Percentiles rank a stretch among this genome's conserved stretches.
Conservation (phyloP, 495 filamentous ascomycete species). For the Talaromyces nanjingensis region DNA sequence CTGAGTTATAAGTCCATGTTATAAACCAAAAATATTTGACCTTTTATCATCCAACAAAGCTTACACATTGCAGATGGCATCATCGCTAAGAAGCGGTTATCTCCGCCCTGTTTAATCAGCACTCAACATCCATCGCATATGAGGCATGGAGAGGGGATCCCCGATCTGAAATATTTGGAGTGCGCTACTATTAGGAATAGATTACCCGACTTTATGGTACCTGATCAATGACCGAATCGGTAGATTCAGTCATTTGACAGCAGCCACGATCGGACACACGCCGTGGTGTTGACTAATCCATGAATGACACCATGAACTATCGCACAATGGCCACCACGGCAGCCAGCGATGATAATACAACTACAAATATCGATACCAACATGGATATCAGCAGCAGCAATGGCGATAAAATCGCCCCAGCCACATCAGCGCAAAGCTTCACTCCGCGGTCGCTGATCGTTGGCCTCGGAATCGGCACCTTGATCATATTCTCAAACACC, state of each 20-base stretch:
- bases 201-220: too few species aligned
- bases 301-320: slow-evolving; percentile 3
- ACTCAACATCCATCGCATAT: neutral
- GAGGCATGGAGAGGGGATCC: too few species aligned
- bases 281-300: neutral
- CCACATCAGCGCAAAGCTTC: slow-evolving; percentile 51
- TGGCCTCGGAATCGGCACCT: slow-evolving; percentile 73
- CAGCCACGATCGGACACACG: neutral
- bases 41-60: neutral
- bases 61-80: neutral
- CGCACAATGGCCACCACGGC: slow-evolving; percentile 1
- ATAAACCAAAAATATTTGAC: neutral
- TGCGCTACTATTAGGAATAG: too few species aligned
- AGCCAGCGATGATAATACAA: too few species aligned
- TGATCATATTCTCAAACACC: slow-evolving; percentile 94
- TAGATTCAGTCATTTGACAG: neutral
- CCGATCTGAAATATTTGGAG: too few species aligned
- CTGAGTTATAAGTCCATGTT: neutral
- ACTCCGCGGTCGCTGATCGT: slow-evolving; percentile 74
- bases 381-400: neutral
- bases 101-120: neutral
- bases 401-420: neutral
- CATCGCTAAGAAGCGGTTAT: neutral
- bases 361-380: neutral
- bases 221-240: neutral